Percentiles rank a stretch among this genome's conserved stretches.
Conservation (phyloP, 2,329 filamentous ascomycete genomes). For the Phyllosticta paracitricarpa region DNA sequence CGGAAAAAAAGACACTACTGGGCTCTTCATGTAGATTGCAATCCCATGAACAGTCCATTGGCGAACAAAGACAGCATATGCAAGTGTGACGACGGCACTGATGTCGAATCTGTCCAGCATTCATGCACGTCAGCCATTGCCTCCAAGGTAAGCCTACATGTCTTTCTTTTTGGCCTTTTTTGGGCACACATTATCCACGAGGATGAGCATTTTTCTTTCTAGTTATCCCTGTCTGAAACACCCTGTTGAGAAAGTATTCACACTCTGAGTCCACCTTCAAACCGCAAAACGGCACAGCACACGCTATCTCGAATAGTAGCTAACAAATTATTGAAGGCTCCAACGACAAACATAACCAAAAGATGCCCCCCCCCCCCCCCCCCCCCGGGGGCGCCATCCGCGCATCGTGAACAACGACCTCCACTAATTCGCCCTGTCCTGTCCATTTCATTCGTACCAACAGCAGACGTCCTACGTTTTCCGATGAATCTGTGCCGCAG, state of each 20-base stretch:
- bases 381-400: too few relatives aligned
- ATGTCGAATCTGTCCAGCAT: neutral
- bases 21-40: constrained; percentile 5
- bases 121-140: neutral
- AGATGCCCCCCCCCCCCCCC: too few relatives aligned
- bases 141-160: neutral
- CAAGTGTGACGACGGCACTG: neutral
- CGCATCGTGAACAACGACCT: too few relatives aligned
- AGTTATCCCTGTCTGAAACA: neutral
- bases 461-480: too few relatives aligned
- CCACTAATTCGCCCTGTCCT: too few relatives aligned
- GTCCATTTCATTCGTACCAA: too few relatives aligned
- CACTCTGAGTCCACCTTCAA: neutral
- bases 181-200: neutral
- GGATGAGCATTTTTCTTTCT: neutral
- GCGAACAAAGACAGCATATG: neutral
- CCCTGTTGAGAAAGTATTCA: neutral
- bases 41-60: constrained; percentile 3
- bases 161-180: neutral
- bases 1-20: neutral
- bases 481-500: too few relatives aligned
- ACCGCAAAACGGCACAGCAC: neutral
- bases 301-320: neutral
- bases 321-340: neutral
- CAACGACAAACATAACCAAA: neutral